Conservation (phyloP, 805 yeast species). For the Candida manassasensis region DNA sequence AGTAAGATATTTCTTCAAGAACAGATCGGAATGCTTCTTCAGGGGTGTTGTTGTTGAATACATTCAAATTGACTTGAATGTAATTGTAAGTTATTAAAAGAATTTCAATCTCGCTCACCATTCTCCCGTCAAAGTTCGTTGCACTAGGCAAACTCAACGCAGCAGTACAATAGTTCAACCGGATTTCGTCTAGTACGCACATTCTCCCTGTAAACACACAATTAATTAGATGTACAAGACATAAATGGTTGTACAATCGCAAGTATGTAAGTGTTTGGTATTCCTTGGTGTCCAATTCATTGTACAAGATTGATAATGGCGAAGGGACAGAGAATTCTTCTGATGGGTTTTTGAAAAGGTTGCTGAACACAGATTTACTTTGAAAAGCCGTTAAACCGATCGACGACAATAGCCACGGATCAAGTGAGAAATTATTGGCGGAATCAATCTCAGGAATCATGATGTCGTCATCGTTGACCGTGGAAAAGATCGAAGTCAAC, state of each 20-base stretch:
- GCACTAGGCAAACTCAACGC: slow-evolving; percentile 55
- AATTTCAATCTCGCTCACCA: slow-evolving; percentile 70
- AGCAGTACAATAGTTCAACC: slow-evolving; percentile 55
- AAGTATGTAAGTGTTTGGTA: slow-evolving; percentile 51
- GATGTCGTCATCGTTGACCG: slow-evolving; percentile 13
- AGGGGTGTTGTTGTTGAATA: slow-evolving; percentile 11
- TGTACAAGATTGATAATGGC: slow-evolving; percentile 27
- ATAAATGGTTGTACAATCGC: slow-evolving; percentile 68
- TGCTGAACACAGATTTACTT: slow-evolving; percentile 46
- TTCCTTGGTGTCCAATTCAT: slow-evolving; percentile 35
- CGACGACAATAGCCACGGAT: slow-evolving; percentile 68
- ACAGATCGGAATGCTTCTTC: slow-evolving; percentile 30
- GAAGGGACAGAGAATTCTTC: slow-evolving; percentile 8
- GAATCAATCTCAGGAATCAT: slow-evolving; percentile 9
- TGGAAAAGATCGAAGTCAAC: slow-evolving; percentile 40
- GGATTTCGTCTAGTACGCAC: slow-evolving; percentile 55
- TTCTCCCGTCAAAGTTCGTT: slow-evolving; percentile 77
- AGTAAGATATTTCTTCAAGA: slow-evolving; percentile 45
- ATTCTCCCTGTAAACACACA: slow-evolving; percentile 63
- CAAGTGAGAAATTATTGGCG: slow-evolving; percentile 42
- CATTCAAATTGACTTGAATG: slow-evolving; percentile 37
- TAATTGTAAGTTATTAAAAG: slow-evolving; percentile 55
- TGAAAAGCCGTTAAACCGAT: slow-evolving; percentile 60
- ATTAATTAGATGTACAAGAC: slow-evolving; percentile 61
- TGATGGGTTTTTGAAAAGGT: slow-evolving; percentile 19